Percentiles rank a stretch among this genome's conserved stretches.
Conservation (phyloP, 352 stramenopile species). For the Pythium aristosporum region DNA sequence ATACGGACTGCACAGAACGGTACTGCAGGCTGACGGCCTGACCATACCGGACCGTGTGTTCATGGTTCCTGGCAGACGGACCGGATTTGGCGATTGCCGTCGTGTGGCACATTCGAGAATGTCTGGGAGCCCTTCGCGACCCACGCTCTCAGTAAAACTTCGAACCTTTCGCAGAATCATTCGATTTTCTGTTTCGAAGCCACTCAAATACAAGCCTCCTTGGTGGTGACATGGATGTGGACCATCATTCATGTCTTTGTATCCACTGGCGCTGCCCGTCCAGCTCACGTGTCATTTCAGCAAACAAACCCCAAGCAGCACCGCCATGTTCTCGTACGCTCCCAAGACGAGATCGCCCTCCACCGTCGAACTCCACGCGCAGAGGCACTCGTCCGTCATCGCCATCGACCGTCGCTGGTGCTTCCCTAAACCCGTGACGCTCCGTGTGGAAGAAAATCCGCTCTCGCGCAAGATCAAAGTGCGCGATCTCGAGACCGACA, state of each 20-base stretch:
- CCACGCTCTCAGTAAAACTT: background rate
- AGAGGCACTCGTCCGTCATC: conserved; percentile 4
- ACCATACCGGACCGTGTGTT: too few relatives aligned
- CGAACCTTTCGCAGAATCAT: background rate
- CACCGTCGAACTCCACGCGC: background rate
- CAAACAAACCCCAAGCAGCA: background rate
- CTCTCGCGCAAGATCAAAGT: conserved; percentile 12
- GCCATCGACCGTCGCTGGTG: conserved; percentile 13
- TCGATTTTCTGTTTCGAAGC: background rate
- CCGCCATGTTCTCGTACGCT: conserved; percentile 2
- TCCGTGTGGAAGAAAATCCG: conserved; percentile 15
- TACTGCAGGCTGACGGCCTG: too few relatives aligned
- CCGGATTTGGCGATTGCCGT: too few relatives aligned
- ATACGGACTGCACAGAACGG: too few relatives aligned
- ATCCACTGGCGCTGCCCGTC: background rate
- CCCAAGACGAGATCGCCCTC: background rate
- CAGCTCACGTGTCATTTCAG: background rate
- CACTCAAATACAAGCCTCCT: background rate
- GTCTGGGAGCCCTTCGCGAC: too few relatives aligned
- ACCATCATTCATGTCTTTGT: conserved; percentile 8
- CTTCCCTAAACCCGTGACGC: background rate
- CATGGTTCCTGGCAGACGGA: too few relatives aligned
- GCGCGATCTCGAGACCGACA: background rate
- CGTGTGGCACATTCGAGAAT: too few relatives aligned
- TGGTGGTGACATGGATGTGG: background rate